A percentile compares a stretch with the other conserved stretches of the same genome.
Evolutionary conservation across 176 grass and related monocot species (phyloP).

Genomic region (Phyllostachys edulis): DNA sequence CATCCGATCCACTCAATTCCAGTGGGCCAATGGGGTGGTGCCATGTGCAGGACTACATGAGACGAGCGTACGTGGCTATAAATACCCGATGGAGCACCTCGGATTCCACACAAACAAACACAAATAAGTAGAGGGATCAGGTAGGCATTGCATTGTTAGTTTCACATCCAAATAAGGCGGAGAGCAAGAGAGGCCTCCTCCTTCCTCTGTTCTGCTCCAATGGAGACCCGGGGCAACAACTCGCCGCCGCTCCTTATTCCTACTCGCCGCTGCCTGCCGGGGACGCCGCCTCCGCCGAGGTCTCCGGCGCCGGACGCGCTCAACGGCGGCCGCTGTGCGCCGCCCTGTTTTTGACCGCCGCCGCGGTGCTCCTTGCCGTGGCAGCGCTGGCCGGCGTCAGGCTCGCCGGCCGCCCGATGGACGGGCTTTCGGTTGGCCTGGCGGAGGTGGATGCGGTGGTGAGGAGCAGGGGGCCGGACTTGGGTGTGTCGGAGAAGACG

Average conservation of each 20-base stretch:
- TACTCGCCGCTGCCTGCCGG: conserved; percentile 34
- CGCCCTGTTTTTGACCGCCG: not conserved
- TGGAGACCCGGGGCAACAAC: conserved; percentile 23
- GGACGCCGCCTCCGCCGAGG: conserved; percentile 6
- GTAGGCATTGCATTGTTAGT: no score
- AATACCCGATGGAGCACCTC: no score
- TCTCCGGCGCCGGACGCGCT: not conserved
- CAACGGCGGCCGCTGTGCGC: not conserved
- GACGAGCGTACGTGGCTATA: no score
- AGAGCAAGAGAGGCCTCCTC: no score
- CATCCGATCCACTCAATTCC: no score
- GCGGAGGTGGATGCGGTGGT: not conserved
- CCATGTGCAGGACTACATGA: no score
- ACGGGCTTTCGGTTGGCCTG: not conserved
- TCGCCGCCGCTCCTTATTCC: conserved; percentile 15
- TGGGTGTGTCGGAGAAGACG: conserved; percentile 84
- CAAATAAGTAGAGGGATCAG: no score
- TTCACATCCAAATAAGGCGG: no score
- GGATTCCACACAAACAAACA: no score
- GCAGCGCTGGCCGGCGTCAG: no score
- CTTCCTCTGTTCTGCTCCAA: not conserved
- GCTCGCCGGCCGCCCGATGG: no score
- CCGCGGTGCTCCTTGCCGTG: conserved; percentile 22
- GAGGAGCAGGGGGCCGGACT: conserved; percentile 27
- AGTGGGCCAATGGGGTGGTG: no score